Evolutionary conservation across 495 filamentous ascomycete genomes (phyloP).

Genomic region (Podospora pseudocomata): DNA sequence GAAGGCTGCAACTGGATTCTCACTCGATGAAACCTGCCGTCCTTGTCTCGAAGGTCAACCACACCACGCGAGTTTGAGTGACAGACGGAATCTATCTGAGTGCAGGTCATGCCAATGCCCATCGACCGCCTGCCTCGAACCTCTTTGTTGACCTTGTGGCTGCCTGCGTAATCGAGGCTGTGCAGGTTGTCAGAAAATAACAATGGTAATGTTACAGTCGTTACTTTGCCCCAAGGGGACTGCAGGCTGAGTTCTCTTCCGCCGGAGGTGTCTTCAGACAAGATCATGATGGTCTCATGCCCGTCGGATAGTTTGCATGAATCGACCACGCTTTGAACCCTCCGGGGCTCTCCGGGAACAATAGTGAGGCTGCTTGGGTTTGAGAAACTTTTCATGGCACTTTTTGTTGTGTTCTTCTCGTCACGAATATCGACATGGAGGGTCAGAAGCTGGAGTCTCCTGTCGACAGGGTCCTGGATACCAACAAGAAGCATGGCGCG

Average conservation of each 20-base stretch:
- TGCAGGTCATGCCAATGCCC: conserved; percentile 25
- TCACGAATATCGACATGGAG: conserved; percentile 47
- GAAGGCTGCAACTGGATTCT: conserved; percentile 63
- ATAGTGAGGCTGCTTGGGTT: conserved; percentile 22
- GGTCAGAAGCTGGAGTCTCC: conserved; percentile 63
- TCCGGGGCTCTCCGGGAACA: conserved; percentile 41
- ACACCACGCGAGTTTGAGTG: conserved; percentile 51
- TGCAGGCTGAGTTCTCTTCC: conserved; percentile 65
- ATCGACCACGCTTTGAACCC: conserved; percentile 63
- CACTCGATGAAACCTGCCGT: conserved; percentile 59
- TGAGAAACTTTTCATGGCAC: conserved; percentile 22
- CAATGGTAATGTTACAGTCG: conserved; percentile 52
- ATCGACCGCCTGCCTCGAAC: conserved; percentile 9
- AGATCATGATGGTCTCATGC: conserved; percentile 61
- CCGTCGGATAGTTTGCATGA: conserved; percentile 72
- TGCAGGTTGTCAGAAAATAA: conserved; percentile 36
- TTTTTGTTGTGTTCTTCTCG: conserved; percentile 14
- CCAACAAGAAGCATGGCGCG: conserved; percentile 59
- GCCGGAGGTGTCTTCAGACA: conserved; percentile 61
- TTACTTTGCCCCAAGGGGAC: conserved; percentile 67
- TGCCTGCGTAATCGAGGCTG: conserved; percentile 39
- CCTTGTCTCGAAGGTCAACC: conserved; percentile 61
- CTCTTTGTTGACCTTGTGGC: conserved; percentile 20
- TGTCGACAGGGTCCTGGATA: conserved; percentile 64
- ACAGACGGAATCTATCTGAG: conserved; percentile 40